Evolutionary conservation across 805 yeast genomes (phyloP).

Genomic region (Clavispora fructus): DNA sequence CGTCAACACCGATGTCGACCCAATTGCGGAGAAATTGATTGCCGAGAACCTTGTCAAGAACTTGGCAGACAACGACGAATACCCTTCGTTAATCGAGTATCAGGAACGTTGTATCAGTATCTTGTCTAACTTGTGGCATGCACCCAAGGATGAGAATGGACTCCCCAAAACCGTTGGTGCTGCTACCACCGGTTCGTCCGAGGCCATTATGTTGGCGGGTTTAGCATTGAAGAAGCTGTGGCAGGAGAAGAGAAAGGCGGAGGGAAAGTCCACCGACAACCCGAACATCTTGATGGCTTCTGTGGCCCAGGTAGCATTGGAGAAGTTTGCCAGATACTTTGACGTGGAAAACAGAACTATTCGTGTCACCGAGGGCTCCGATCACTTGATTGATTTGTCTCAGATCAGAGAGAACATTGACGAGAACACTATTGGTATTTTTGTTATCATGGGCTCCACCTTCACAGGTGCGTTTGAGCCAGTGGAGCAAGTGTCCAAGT

Average conservation of each 20-base stretch:
- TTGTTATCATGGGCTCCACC: conserved; percentile 85
- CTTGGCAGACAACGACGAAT: conserved; percentile 90
- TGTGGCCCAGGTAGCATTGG: conserved; percentile 90
- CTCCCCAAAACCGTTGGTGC: conserved; percentile 59
- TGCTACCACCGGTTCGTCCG: conserved; percentile 91
- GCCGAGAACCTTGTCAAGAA: conserved; percentile 76
- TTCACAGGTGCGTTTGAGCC: conserved; percentile 91
- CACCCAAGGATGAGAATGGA: conserved; percentile 36
- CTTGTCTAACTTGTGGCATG: conserved; percentile 76
- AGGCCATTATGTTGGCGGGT: conserved; percentile 92
- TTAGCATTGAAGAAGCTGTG: conserved; percentile 86
- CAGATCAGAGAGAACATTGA: conserved; percentile 63
- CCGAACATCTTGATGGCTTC: conserved; percentile 92
- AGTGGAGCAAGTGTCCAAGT: conserved; percentile 53
- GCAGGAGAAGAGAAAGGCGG: conserved; percentile 61
- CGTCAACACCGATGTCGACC: conserved; percentile 69
- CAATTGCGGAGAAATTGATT: conserved; percentile 42
- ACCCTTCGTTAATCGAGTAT: conserved; percentile 75
- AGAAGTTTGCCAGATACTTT: conserved; percentile 89
- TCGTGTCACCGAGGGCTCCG: conserved; percentile 54
- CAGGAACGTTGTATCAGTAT: conserved; percentile 82
- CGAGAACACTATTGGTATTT: conserved; percentile 90
- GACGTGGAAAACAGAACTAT: conserved; percentile 83
- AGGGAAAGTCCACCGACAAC: conserved; percentile 52
- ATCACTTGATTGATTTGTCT: conserved; percentile 59